These are phyloP conservation scores for Aspergillus egyptiacus DNA, from an alignment of 495 filamentous ascomycete species.

Conservation along the genomic window DNA sequence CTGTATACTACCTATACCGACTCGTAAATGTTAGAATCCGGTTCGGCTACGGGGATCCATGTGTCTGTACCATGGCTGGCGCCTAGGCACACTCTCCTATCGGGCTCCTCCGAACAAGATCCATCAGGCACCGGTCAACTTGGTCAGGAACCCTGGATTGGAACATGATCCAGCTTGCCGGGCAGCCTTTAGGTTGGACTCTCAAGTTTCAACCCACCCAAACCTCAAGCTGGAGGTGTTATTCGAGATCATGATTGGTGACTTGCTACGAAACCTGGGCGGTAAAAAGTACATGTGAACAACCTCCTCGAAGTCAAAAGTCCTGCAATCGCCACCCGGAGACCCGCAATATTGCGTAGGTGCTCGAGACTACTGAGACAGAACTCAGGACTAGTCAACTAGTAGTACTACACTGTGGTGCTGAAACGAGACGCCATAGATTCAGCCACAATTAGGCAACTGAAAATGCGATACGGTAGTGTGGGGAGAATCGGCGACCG, in stretches of 20 bases:
- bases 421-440: neutral
- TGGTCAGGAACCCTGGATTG: neutral
- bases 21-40: no score
- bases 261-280: neutral
- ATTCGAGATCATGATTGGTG: neutral
- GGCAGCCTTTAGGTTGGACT: no score
- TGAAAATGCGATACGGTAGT: neutral
- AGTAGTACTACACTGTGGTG: neutral
- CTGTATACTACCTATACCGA: no score
- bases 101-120: neutral
- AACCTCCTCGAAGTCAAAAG: no score
- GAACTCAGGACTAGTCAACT: no score
- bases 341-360: neutral
- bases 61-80: no score
- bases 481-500: neutral
- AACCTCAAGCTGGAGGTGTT: neutral
- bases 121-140: neutral
- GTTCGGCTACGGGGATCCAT: no score
- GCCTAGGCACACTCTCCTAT: no score
- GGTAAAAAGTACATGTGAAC: conserved; percentile 9
- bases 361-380: neutral
- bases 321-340: conserved; percentile 5
- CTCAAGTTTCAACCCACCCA: neutral
- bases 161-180: conserved; percentile 2
- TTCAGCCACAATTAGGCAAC: neutral